phyloP scores from a whole-genome alignment of 1,284 basidiomycete genomes.

The Lignosus rhinocerotis region DNA sequence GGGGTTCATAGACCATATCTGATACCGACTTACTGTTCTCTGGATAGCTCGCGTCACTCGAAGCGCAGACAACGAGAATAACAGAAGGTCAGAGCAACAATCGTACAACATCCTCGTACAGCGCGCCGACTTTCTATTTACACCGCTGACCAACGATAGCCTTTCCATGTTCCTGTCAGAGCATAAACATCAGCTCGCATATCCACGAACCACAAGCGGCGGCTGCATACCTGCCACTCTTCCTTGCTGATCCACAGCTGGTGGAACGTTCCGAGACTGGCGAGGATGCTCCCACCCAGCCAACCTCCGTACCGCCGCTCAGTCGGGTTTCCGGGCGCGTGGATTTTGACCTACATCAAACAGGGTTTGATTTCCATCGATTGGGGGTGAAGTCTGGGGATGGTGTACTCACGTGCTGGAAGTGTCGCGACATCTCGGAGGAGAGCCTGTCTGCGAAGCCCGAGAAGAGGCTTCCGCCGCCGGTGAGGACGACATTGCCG shows the following conservation, averaged over 20 bases:
- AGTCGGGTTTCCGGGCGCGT: slow-evolving; percentile 84
- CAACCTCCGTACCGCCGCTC: slow-evolving; percentile 90
- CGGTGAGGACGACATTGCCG: slow-evolving; percentile 93
- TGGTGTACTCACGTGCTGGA: slow-evolving; percentile 70
- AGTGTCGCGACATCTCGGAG: slow-evolving; percentile 75
- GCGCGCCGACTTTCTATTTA: slow-evolving; percentile 47
- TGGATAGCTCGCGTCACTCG: no score
- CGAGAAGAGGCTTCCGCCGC: slow-evolving; percentile 85
- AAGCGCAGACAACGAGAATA: no score
- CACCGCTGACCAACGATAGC: slow-evolving; percentile 77
- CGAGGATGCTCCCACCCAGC: slow-evolving; percentile 93
- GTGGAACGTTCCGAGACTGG: slow-evolving; percentile 94
- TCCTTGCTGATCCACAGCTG: slow-evolving; percentile 93
- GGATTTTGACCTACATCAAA: slow-evolving; percentile 70
- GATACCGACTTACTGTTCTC: no score
- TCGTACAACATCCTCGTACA: neutral
- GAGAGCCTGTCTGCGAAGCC: slow-evolving; percentile 88
- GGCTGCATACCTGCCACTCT: slow-evolving; percentile 77
- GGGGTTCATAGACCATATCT: no score
- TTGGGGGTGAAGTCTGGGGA: neutral
- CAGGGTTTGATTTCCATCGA: neutral
- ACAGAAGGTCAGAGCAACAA: neutral
- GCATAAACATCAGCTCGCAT: neutral
- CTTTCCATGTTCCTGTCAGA: slow-evolving; percentile 71
- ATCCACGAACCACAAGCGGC: neutral